A percentile compares a stretch with the other conserved stretches of the same genome.
Evolutionary conservation across 805 yeast genomes (phyloP).

Genomic region (Teunomyces stri): DNA sequence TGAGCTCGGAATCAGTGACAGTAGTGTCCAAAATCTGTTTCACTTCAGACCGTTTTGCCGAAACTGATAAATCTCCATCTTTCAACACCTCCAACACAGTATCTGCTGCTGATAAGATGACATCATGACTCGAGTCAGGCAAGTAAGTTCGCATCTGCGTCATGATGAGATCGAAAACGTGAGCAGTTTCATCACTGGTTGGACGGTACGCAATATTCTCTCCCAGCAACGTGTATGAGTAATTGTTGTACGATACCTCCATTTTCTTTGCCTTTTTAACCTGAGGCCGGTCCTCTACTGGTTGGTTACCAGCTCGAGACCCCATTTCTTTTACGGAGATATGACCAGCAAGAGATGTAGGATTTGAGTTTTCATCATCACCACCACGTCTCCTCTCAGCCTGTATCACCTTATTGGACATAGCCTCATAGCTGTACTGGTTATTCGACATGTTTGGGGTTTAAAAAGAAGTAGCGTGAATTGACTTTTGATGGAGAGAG

Average conservation of each 20-base stretch:
- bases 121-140: slow-evolving; percentile 73
- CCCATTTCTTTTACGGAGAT: slow-evolving; percentile 75
- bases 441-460: slow-evolving; percentile 10
- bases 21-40: slow-evolving; percentile 44
- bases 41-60: slow-evolving; percentile 46
- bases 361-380: slow-evolving; percentile 54
- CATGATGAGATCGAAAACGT: slow-evolving; percentile 55
- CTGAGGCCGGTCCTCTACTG: slow-evolving; percentile 10
- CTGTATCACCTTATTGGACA: slow-evolving; percentile 72
- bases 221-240: slow-evolving; percentile 17
- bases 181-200: slow-evolving; percentile 48
- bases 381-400: slow-evolving; percentile 34
- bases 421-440: slow-evolving; percentile 61
- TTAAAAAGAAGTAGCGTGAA: background rate
- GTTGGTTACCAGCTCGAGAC: slow-evolving; percentile 26
- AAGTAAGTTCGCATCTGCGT: slow-evolving; percentile 58
- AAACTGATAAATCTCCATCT: slow-evolving; percentile 42
- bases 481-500: background rate
- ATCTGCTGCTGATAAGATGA: slow-evolving; percentile 70
- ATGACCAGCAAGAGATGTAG: slow-evolving; percentile 70
- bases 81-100: slow-evolving; percentile 55
- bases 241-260: slow-evolving; percentile 9
- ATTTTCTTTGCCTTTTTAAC: slow-evolving; percentile 6
- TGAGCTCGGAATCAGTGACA: slow-evolving; percentile 44
- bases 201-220: slow-evolving; percentile 66